These are phyloP conservation scores for Paspalum vaginatum DNA, from an alignment of 176 grass and related monocot species.

Conservation along the genomic window DNA sequence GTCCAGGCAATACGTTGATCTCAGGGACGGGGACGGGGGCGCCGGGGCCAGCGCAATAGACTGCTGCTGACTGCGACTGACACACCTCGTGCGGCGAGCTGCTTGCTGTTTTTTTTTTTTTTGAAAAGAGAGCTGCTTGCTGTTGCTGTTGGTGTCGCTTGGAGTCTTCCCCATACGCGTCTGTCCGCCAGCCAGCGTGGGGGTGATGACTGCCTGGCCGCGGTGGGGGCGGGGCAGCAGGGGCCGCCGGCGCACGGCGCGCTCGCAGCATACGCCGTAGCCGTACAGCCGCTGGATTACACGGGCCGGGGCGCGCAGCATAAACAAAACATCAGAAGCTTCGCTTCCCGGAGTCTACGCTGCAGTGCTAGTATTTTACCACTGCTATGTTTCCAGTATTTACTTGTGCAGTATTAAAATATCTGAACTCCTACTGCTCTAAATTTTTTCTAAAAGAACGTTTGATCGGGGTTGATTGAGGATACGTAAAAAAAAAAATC, in stretches of 20 bases:
- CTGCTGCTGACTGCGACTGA: conserved; percentile 28
- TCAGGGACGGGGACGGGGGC: neutral
- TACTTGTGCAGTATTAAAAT: too few relatives aligned
- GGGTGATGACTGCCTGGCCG: too few relatives aligned
- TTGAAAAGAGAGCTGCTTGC: conserved; percentile 40
- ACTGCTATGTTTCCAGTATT: neutral
- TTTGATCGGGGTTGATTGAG: too few relatives aligned
- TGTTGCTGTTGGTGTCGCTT: neutral
- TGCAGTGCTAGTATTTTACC: neutral
- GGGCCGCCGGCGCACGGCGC: too few relatives aligned
- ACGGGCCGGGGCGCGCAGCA: neutral
- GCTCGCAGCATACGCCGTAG: too few relatives aligned
- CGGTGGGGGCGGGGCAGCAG: too few relatives aligned
- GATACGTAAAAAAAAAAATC: too few relatives aligned
- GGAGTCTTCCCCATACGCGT: conserved; percentile 44
- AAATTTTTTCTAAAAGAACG: too few relatives aligned
- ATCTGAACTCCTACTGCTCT: too few relatives aligned
- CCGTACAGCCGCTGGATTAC: neutral
- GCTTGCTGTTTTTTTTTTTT: too few relatives aligned
- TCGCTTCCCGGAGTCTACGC: conserved; percentile 26
- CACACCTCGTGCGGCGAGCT: conserved; percentile 47
- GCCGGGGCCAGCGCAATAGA: neutral
- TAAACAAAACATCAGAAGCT: conserved; percentile 35
- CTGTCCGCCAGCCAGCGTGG: conserved; percentile 2
- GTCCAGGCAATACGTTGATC: conserved; percentile 53